Evolutionary conservation across 2,329 filamentous ascomycete genomes (phyloP).

Genomic region (Cadophora sp.): DNA sequence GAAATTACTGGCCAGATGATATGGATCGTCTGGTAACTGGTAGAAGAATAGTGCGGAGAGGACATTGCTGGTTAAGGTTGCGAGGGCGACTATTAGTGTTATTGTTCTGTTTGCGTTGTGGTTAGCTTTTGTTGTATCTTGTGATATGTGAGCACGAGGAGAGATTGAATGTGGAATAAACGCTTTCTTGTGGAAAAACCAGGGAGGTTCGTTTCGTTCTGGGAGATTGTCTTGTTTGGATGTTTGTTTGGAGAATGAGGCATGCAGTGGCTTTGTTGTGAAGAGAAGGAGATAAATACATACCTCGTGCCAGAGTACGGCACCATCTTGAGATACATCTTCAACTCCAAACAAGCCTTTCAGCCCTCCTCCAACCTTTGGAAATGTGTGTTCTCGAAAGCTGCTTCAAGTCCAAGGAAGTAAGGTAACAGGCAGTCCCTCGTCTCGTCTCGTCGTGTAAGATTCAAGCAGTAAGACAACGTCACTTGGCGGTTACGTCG

Average conservation of each 20-base stretch:
- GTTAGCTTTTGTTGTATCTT: neutral
- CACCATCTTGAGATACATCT: conserved; percentile 9
- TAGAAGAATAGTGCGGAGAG: conserved; percentile 41
- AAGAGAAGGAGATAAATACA: neutral
- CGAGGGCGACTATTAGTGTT: conserved; percentile 39
- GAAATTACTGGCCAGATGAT: conserved; percentile 44
- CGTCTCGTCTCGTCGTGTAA: neutral
- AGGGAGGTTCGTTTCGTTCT: neutral
- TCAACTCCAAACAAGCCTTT: neutral
- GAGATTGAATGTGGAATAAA: neutral
- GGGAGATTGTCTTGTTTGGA: neutral
- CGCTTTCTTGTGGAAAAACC: neutral
- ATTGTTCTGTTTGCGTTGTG: conserved; percentile 33
- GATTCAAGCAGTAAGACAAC: neutral
- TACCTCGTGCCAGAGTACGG: conserved; percentile 19
- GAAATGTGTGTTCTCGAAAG: neutral
- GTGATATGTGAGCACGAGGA: neutral
- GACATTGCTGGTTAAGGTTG: conserved; percentile 41
- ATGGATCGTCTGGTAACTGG: conserved; percentile 44
- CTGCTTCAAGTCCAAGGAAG: neutral
- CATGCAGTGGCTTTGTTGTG: neutral
- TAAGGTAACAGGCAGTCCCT: neutral
- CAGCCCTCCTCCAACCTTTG: neutral
- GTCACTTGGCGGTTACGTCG: neutral
- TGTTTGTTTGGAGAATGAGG: neutral